phyloP scores from a whole-genome alignment of 805 yeast species.

The Wickerhamiella sorbophila region DNA sequence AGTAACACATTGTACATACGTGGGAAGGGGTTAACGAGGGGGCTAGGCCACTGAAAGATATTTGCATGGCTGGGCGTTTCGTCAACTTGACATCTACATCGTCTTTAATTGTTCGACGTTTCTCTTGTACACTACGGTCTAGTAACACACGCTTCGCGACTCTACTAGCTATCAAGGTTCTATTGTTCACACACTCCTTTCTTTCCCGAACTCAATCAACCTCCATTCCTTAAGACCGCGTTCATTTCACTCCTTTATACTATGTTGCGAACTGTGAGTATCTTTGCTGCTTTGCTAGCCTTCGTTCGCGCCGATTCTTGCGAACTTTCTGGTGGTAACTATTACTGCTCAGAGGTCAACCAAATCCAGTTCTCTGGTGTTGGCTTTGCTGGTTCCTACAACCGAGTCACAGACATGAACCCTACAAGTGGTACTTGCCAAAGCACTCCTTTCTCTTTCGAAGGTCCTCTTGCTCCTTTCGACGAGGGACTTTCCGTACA shows the following conservation, averaged over 20 bases:
- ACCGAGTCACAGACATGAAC: constrained; percentile 70
- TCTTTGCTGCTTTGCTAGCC: constrained; percentile 20
- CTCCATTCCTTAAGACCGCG: not conserved
- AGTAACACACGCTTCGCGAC: too few species aligned
- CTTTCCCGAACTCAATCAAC: not conserved
- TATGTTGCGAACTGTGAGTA: constrained; percentile 13
- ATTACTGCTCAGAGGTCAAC: constrained; percentile 60
- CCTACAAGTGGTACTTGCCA: constrained; percentile 55
- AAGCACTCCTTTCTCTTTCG: constrained; percentile 40
- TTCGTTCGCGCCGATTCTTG: constrained; percentile 30
- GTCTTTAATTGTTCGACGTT: too few species aligned
- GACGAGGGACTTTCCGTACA: constrained; percentile 80
- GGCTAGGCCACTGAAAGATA: too few species aligned
- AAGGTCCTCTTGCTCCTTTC: constrained; percentile 64
- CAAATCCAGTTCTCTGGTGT: constrained; percentile 57
- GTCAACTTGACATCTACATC: too few species aligned
- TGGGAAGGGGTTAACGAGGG: too few species aligned
- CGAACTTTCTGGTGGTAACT: constrained; percentile 50
- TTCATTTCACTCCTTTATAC: not conserved
- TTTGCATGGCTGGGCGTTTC: too few species aligned
- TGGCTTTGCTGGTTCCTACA: constrained; percentile 76
- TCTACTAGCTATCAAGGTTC: too few species aligned
- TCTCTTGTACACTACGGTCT: too few species aligned
- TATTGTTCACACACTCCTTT: not conserved
- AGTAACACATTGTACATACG: too few species aligned